Base-by-base conservation (phyloP, 495 filamentous ascomycete species). In the Aspergillus wentii region DNA sequence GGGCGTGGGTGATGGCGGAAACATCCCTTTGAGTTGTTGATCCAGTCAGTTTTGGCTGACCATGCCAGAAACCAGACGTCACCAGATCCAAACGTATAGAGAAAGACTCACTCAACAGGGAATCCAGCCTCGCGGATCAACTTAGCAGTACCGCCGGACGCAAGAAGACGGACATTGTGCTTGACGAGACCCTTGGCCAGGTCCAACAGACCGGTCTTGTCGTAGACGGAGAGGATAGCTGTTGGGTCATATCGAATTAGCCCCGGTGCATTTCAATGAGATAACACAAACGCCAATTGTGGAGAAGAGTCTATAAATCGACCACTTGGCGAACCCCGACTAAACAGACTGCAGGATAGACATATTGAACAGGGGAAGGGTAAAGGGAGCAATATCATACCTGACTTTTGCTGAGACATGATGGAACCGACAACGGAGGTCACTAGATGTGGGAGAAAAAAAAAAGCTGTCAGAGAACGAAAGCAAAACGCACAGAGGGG, bases 151-250 rank as follows among this genome's bases (percentile, higher is more conserved):
- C 92, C 92, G 33, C 92, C 92, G 23, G 89, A 95, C 30, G 90
- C 92, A 28, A 98, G 72, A 52, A 98, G 79, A 44, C 91, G 83
- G 49, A 96, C 85, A 76, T 94, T 83, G 46, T 92, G 73, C 71
- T 94, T 79, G 49, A 85, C 79, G 25, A 98, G 77, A 48, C 92
- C 92, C 63, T 96, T 97, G 44, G 92, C 92, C 36, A 98, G 76
- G 66, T 98, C 92, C 30, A 98, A 69, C 40, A 98, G 76, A 35
- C 92, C 92, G 38, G 90, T 95, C 83, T 98, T 98, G 72, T 98
- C 86, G 58, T 90, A 97, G 72, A 97, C 94, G 48, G 89, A 95
- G 54, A 98, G 76, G 54, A 98, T 97, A 28, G 92, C 92, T 83
- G 68, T 73, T 37, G 15, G 33, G 26, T 55, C 26, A 47, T 17